Evolutionary conservation across 1,284 basidiomycete species (phyloP), one percentile per base, ranked within the genome.

Genomic region (Pascua sp.): DNA sequence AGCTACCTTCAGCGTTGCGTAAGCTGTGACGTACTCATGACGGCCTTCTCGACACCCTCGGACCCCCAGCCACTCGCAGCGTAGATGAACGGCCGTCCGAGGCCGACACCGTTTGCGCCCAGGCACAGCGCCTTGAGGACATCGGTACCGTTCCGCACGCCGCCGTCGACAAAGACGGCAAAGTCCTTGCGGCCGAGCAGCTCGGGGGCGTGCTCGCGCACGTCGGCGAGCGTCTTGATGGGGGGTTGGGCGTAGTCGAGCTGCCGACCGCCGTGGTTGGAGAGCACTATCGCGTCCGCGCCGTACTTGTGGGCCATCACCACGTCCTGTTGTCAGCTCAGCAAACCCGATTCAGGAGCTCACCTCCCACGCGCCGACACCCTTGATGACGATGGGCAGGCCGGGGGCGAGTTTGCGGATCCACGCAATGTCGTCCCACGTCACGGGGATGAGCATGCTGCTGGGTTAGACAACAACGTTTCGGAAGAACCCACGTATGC

Each of bases 121-220:
- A 96, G 80, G 62, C 90, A 92, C 4, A 95, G 77, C 0, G 91
- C 91, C 76, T 96, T 96, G 49, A 96, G 76, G 10, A 94, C 85
- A 74, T 92, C 90, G 82, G 90, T 91, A 32, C 91, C 92, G 39
- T 90, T 82, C 51, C 83, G 81, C 41, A 91, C 80, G 8, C 91
- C 92, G 13, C 91, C 91, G 71, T 96, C 92, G 55, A 93, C 84
- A 65, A 90, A 94, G 11, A 96, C 86, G 85, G 55, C 49, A 17
- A 68, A 67, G 38, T 71, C 65, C 10, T 63, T 59, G 15, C 83
- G 85, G 53, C 83, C 72, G 61, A 93, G 87, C 11, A 91, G 79
- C 57, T 89, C 84, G 1, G 91, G 90, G 41, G 84, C 81, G 65
- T 86, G 82, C 66, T 82, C 80, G 18, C 84, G 84, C 47, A 94